Conservation (phyloP, 225 moss, liverwort and hornwort species). For the Marchantia paleacea region DNA sequence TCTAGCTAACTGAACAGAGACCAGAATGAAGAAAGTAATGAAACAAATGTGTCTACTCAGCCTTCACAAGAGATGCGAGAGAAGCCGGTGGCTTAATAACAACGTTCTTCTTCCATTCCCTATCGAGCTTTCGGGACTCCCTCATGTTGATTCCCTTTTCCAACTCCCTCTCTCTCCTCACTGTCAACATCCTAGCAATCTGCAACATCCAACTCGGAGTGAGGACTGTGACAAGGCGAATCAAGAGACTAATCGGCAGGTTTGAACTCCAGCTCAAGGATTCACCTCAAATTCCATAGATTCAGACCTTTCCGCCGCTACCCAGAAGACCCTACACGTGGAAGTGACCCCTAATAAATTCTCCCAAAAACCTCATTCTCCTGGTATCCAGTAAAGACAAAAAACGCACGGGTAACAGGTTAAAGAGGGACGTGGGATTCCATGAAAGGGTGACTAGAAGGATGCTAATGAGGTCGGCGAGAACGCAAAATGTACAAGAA, state of each 20-base stretch:
- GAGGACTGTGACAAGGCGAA: background rate
- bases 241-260: background rate
- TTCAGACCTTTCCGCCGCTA: no score
- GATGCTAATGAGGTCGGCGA: no score
- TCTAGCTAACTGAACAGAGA: background rate
- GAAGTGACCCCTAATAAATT: no score
- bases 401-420: no score
- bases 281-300: background rate
- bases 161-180: conserved; percentile 81
- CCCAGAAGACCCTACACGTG: no score
- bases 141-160: conserved; percentile 64
- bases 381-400: no score
- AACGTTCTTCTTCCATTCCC: conserved; percentile 81
- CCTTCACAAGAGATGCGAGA: conserved; percentile 25
- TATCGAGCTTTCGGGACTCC: conserved; percentile 85
- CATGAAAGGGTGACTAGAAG: no score
- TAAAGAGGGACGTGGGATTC: no score
- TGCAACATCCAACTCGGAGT: conserved; percentile 25
- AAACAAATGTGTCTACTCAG: background rate
- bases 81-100: conserved; percentile 75
- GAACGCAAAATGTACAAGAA: no score
- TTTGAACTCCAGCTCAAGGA: background rate
- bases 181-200: conserved; percentile 93
- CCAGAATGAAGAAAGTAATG: background rate
- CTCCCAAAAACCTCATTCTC: no score